Evolutionary conservation across 2,329 filamentous ascomycete genomes (phyloP).

Genomic region (Pseudocercospora macadamiae): DNA sequence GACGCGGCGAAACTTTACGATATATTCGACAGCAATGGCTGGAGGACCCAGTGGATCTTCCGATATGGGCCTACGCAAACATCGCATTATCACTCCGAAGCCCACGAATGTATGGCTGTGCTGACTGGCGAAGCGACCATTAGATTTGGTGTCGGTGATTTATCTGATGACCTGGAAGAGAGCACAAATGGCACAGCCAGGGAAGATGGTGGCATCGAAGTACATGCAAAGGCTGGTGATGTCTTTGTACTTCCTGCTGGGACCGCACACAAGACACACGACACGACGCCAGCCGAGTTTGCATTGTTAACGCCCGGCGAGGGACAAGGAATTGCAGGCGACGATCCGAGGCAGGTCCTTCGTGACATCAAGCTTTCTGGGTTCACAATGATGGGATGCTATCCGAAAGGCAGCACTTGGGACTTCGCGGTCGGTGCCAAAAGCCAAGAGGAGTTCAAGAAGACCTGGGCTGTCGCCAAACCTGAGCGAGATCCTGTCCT

Average conservation of each 20-base stretch:
- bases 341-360: slow-evolving; percentile 42
- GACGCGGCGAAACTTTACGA: slow-evolving; percentile 44
- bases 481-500: slow-evolving; percentile 54
- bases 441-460: slow-evolving; percentile 44
- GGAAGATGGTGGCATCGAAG: slow-evolving; percentile 54
- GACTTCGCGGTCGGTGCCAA: slow-evolving; percentile 54
- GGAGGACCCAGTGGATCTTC: slow-evolving; percentile 60
- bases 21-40: slow-evolving; percentile 53
- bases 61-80: slow-evolving; percentile 59
- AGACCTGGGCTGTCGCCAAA: slow-evolving; percentile 51
- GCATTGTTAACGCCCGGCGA: slow-evolving; percentile 51
- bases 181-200: slow-evolving; percentile 43
- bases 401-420: slow-evolving; percentile 54
- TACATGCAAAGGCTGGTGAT: slow-evolving; percentile 56
- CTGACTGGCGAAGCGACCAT: slow-evolving; percentile 58
- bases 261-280: slow-evolving; percentile 58
- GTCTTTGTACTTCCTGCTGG: slow-evolving; percentile 63
- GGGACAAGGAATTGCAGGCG: slow-evolving; percentile 40
- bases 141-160: slow-evolving; percentile 59
- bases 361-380: slow-evolving; percentile 43
- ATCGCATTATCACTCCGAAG: slow-evolving; percentile 61
- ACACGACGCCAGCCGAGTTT: slow-evolving; percentile 46
- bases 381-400: slow-evolving; percentile 63
- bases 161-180: slow-evolving; percentile 42
- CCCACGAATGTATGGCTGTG: slow-evolving; percentile 63